Evolutionary conservation across 2,329 filamentous ascomycete species (phyloP).

Genomic region (Aspergillus sergii): DNA sequence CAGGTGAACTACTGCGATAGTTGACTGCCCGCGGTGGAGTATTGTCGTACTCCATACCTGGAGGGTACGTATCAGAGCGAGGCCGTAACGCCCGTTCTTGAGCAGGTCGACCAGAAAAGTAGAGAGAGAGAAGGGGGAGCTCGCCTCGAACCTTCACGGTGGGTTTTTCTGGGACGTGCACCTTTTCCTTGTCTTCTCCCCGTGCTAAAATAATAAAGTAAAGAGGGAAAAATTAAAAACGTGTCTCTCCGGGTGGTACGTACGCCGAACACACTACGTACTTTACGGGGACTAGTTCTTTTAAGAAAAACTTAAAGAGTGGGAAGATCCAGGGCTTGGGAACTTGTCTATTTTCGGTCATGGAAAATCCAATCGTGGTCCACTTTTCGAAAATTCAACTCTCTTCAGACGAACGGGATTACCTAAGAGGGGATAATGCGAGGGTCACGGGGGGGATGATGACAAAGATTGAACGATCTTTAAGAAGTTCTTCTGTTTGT

Average conservation of each 20-base stretch:
- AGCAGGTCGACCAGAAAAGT: not conserved
- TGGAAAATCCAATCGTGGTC: not conserved
- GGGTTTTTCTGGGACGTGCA: slow-evolving; percentile 1
- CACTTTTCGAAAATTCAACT: not conserved
- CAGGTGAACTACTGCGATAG: not conserved
- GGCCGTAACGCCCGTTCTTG: not conserved
- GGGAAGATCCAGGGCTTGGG: not conserved
- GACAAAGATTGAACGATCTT: not conserved
- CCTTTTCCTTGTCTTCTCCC: not conserved
- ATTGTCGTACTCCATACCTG: not conserved
- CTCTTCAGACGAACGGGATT: not conserved
- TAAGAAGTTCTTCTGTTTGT: no score
- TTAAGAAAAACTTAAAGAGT: not conserved
- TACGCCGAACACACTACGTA: slow-evolving; percentile 2
- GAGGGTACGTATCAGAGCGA: not conserved
- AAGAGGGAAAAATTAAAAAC: not conserved
- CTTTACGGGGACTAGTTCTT: not conserved
- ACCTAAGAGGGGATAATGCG: not conserved
- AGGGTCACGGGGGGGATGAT: not conserved
- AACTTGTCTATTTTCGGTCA: slow-evolving; percentile 9
- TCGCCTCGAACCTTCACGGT: not conserved
- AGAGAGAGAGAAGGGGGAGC: not conserved
- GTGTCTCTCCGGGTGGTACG: slow-evolving; percentile 6
- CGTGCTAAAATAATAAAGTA: slow-evolving; percentile 4
- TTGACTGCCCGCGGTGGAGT: not conserved